Evolutionary conservation across 352 stramenopile species (phyloP).

Genomic region (Phytophthora vignae): DNA sequence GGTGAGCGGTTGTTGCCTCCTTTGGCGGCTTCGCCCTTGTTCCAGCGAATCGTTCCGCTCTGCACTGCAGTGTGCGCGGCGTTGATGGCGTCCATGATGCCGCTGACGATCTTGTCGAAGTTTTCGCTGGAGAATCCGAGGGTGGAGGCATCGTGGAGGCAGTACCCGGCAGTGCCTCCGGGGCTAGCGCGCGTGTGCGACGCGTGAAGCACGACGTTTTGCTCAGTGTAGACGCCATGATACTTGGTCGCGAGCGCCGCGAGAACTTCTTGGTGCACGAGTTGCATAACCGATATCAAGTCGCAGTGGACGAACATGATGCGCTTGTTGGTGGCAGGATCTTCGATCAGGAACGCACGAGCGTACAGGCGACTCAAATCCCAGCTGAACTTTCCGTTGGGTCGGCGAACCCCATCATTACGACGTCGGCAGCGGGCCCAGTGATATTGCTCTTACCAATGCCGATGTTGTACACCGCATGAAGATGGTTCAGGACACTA

Average conservation of each 20-base stretch:
- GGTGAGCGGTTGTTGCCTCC: slow-evolving; percentile 75
- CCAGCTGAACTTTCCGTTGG: slow-evolving; percentile 48
- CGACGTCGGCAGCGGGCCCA: slow-evolving; percentile 54
- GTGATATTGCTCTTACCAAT: slow-evolving; percentile 68
- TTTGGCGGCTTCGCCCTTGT: slow-evolving; percentile 33
- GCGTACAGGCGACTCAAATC: slow-evolving; percentile 64
- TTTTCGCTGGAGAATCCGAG: slow-evolving; percentile 57
- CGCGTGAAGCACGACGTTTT: slow-evolving; percentile 76
- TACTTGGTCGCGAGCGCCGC: slow-evolving; percentile 44
- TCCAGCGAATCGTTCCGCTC: slow-evolving; percentile 46
- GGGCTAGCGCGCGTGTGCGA: slow-evolving; percentile 85
- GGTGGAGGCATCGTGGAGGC: slow-evolving; percentile 66
- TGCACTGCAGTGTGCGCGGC: slow-evolving; percentile 59
- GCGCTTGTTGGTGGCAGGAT: slow-evolving; percentile 41
- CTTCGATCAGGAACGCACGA: slow-evolving; percentile 65
- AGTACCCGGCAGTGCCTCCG: slow-evolving; percentile 75
- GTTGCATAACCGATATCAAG: slow-evolving; percentile 48
- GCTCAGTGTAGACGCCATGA: slow-evolving; percentile 45
- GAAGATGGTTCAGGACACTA: not conserved
- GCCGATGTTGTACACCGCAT: slow-evolving; percentile 47
- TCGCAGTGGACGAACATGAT: slow-evolving; percentile 62
- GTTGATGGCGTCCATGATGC: slow-evolving; percentile 67
- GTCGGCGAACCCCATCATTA: slow-evolving; percentile 74
- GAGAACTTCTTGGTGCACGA: slow-evolving; percentile 60
- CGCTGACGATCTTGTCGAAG: slow-evolving; percentile 67